Base-by-base conservation (phyloP, 2,329 filamentous ascomycete genomes). In the Torrubiellomyces zombiae region DNA sequence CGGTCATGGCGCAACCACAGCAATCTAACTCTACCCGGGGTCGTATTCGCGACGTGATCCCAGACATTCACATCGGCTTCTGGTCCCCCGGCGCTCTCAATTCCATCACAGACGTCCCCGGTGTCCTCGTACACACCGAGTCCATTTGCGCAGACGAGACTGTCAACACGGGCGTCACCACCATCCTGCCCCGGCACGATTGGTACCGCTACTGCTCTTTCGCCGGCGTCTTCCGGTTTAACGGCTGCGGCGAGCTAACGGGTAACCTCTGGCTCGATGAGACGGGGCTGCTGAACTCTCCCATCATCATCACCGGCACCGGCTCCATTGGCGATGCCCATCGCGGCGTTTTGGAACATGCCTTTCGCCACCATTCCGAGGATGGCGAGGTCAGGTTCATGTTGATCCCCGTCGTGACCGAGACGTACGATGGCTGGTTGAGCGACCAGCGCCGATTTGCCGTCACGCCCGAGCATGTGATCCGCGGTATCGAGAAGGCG, bases 381-480 rank as follows among this genome's bases (percentile, higher is more conserved):
- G 55, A 56, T 4, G 52, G 50, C 0, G 49, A 56, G 15, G 51
- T 60, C 16, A 59, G 63, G 22, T 59, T 63, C 43, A 67, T 67
- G 32, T 43, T 71, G 7, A 38, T 65, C 5, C 71, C 71, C 0
- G 54, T 73, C 4, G 62, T 76, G 0, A 63, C 53, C 0, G 69
- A 75, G 47, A 76, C 71, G 0, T 75, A 63, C 27, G 70, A 76
- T 35, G 69, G 69, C 7, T 65, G 55, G 32, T 38, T 76, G 16
- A 73, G 64, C 38, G 64, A 75, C 34, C 50, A 68, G 2, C 50
- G 51, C 14, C 56, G 57, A 11, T 68, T 74, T 27, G 55, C 57
- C 1, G 55, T 76, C 3, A 61, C 52, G 14, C 51, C 65, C 0
- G 46, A 60, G 27, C 60, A 72, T 32, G 48, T 75, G 17, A 50